Percentiles rank a stretch among this genome's conserved stretches.
Evolutionary conservation across 495 filamentous ascomycete species (phyloP).

Genomic region (Aspergillus heteromorphus): DNA sequence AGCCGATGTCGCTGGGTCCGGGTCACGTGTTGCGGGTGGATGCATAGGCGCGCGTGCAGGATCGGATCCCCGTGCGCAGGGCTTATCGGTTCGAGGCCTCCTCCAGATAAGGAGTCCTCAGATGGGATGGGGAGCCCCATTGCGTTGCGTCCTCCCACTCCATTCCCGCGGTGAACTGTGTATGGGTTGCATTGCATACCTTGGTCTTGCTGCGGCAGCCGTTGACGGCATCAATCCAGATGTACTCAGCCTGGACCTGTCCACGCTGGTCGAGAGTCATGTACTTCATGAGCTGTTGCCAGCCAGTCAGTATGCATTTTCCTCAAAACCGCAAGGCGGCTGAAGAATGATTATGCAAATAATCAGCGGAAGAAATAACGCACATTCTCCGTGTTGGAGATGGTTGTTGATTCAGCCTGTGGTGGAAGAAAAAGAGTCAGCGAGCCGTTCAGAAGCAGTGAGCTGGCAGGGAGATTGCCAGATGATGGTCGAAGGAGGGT

Average conservation of each 20-base stretch:
- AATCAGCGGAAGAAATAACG: conserved; percentile 32
- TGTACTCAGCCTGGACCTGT: conserved; percentile 83
- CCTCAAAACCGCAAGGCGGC: conserved; percentile 29
- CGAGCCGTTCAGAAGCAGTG: neutral
- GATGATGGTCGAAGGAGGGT: conserved; percentile 8
- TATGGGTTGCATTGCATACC: conserved; percentile 49
- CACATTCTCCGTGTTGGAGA: conserved; percentile 69
- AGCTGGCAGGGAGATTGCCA: neutral
- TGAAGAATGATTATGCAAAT: conserved; percentile 29
- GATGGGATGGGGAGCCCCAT: neutral
- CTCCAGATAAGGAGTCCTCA: conserved; percentile 3
- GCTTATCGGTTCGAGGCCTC: conserved; percentile 20
- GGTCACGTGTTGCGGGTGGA: conserved; percentile 34
- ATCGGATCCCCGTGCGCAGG: conserved; percentile 25
- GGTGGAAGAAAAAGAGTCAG: conserved; percentile 7
- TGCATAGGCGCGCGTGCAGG: conserved; percentile 22
- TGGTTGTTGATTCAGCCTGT: conserved; percentile 49
- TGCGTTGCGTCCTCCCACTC: neutral
- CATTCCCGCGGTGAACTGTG: neutral
- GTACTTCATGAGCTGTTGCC: conserved; percentile 80
- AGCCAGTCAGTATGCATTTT: conserved; percentile 39
- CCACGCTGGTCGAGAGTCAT: conserved; percentile 85
- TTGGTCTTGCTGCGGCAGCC: conserved; percentile 85
- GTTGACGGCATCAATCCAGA: conserved; percentile 86
- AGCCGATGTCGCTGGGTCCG: conserved; percentile 10